phyloP scores from a whole-genome alignment of 768 basidiomycete genomes.

The Leucogyrophana mollusca region DNA sequence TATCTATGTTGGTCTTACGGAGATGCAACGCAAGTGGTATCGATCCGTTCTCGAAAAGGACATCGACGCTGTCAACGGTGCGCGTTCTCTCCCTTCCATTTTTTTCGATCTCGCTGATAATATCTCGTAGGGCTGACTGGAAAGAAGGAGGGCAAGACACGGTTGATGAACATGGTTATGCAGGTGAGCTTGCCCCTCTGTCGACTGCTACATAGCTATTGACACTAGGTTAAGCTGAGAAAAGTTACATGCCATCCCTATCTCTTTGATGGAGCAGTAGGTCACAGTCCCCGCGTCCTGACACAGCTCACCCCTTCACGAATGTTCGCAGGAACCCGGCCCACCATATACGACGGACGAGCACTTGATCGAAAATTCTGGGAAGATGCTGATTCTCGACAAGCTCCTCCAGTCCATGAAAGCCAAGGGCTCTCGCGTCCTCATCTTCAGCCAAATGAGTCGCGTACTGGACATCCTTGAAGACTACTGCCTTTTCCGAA shows the following conservation, averaged over 20 bases:
- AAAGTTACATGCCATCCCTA: slow-evolving; percentile 92
- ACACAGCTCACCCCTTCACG: not conserved
- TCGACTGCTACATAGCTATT: not conserved
- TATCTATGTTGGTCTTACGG: slow-evolving; percentile 93
- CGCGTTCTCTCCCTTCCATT: slow-evolving; percentile 13
- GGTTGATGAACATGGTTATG: slow-evolving; percentile 99
- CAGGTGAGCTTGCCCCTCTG: slow-evolving; percentile 64
- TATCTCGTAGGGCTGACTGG: slow-evolving; percentile 71
- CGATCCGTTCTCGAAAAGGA: slow-evolving; percentile 95
- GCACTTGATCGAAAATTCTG: slow-evolving; percentile 90
- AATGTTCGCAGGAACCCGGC: slow-evolving; percentile 96
- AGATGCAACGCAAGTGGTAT: slow-evolving; percentile 99
- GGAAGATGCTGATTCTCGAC: slow-evolving; percentile 98
- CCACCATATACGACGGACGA: slow-evolving; percentile 99
- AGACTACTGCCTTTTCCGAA: slow-evolving; percentile 92
- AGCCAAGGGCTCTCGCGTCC: slow-evolving; percentile 87
- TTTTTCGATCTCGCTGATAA: not conserved
- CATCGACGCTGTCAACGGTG: slow-evolving; percentile 96
- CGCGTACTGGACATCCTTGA: slow-evolving; percentile 97
- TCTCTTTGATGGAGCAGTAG: slow-evolving; percentile 87
- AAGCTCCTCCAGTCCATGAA: slow-evolving; percentile 88
- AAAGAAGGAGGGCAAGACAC: slow-evolving; percentile 98
- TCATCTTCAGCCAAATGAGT: slow-evolving; percentile 99
- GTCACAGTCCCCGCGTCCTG: slow-evolving; percentile 7
- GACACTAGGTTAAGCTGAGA: slow-evolving; percentile 46